Conservation (phyloP, 2,329 filamentous ascomycete species). For the Fusarium torulosum region DNA sequence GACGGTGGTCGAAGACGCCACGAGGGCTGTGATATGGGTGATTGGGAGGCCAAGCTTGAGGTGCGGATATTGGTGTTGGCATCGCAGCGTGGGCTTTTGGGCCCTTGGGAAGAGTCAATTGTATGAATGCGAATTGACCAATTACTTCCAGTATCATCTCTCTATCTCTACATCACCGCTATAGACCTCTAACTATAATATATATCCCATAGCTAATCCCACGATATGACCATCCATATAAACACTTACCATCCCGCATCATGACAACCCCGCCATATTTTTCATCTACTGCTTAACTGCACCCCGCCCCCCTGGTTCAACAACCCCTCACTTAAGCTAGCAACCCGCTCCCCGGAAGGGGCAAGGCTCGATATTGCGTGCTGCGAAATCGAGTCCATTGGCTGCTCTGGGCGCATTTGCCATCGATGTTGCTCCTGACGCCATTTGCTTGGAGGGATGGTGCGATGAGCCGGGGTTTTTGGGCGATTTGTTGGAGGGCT, state of each 20-base stretch:
- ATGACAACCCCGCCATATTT: slow-evolving; percentile 34
- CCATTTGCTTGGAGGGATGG: slow-evolving; percentile 34
- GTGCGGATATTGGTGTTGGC: slow-evolving; percentile 14
- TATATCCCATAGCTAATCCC: background rate
- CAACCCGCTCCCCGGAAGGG: slow-evolving; percentile 27
- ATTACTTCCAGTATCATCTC: background rate
- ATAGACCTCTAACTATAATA: background rate
- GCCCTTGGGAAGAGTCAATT: background rate
- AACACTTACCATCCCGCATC: slow-evolving; percentile 3
- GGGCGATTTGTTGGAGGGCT: slow-evolving; percentile 5
- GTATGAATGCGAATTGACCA: background rate
- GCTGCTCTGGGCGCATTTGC: slow-evolving; percentile 38
- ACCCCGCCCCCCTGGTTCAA: slow-evolving; percentile 22
- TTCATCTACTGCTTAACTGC: slow-evolving; percentile 18
- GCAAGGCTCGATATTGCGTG: slow-evolving; percentile 48
- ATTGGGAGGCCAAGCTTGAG: slow-evolving; percentile 31
- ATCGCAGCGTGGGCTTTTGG: slow-evolving; percentile 9
- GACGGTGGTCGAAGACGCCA: slow-evolving; percentile 28
- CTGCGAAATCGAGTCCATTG: slow-evolving; percentile 39
- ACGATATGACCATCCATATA: background rate
- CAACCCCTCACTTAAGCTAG: slow-evolving; percentile 42
- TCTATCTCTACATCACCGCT: background rate
- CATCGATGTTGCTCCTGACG: slow-evolving; percentile 47
- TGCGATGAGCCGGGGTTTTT: slow-evolving; percentile 33
- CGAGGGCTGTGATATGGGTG: slow-evolving; percentile 33